A percentile compares a stretch with the other conserved stretches of the same genome.
phyloP scores from a whole-genome alignment of 192 early-diverging fungal species.

The Coemansia sp. region DNA sequence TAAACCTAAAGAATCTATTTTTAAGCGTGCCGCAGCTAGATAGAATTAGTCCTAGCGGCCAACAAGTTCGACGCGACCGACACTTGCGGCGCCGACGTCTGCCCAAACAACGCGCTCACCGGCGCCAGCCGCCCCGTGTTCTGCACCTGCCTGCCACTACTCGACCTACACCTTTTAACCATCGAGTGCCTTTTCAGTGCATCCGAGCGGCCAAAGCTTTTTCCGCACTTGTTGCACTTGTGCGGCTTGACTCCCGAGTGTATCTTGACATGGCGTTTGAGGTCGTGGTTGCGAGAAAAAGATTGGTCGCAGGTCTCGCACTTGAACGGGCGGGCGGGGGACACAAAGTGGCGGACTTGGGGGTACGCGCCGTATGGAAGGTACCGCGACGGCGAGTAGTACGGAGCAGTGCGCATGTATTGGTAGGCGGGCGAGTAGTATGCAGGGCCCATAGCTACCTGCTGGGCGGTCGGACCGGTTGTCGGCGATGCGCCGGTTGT shows the following conservation, averaged over 20 bases:
- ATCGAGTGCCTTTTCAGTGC: slow-evolving; percentile 68
- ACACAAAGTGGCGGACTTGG: slow-evolving; percentile 53
- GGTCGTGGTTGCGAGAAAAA: slow-evolving; percentile 73
- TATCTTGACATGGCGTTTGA: slow-evolving; percentile 73
- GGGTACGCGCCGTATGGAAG: slow-evolving; percentile 50
- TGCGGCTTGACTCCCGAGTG: slow-evolving; percentile 78
- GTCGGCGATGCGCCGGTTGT: slow-evolving; percentile 14
- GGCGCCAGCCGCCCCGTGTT: slow-evolving; percentile 31
- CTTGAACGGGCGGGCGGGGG: slow-evolving; percentile 56
- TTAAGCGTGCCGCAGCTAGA: slow-evolving; percentile 13
- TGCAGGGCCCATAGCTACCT: slow-evolving; percentile 22
- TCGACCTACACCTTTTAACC: slow-evolving; percentile 60
- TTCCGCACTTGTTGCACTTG: slow-evolving; percentile 69
- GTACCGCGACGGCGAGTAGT: slow-evolving; percentile 51
- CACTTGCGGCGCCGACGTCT: slow-evolving; percentile 27
- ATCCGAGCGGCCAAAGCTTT: slow-evolving; percentile 72
- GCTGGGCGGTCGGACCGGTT: not conserved
- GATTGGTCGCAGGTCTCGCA: slow-evolving; percentile 56
- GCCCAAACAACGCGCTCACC: slow-evolving; percentile 38
- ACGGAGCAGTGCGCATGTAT: slow-evolving; percentile 44
- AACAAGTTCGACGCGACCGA: slow-evolving; percentile 48
- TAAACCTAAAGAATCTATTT: slow-evolving; percentile 1
- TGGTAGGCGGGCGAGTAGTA: slow-evolving; percentile 49
- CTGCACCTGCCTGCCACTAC: not conserved
- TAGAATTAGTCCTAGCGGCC: slow-evolving; percentile 43